Conservation (phyloP, 2,329 filamentous ascomycete genomes). For the Chrysoporthe austroafricana region DNA sequence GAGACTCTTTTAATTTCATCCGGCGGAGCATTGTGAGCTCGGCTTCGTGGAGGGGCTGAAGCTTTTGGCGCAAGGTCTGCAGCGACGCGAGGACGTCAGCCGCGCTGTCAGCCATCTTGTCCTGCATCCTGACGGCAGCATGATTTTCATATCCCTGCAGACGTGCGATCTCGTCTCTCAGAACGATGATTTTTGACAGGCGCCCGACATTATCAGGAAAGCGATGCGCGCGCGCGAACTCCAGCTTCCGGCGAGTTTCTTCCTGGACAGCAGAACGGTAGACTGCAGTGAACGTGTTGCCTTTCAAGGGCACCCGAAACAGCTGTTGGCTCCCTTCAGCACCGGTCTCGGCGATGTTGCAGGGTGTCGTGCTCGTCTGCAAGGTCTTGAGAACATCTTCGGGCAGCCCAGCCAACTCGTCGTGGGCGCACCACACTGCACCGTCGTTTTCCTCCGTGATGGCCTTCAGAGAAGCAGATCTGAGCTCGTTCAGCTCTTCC, state of each 20-base stretch:
- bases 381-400: neutral
- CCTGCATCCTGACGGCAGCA: neutral
- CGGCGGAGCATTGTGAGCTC: neutral
- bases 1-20: neutral
- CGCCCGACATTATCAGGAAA: neutral
- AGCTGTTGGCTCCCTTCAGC: neutral
- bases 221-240: neutral
- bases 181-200: neutral
- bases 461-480: neutral
- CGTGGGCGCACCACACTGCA: neutral
- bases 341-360: neutral
- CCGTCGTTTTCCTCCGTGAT: conserved; percentile 1
- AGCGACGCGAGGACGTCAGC: neutral
- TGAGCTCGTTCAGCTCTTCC: neutral
- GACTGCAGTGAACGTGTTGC: neutral
- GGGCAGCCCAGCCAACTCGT: neutral
- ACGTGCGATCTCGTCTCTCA: neutral
- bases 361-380: neutral
- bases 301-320: neutral
- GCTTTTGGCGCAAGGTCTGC: neutral
- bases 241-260: neutral
- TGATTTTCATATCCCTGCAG: neutral
- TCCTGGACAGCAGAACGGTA: neutral
- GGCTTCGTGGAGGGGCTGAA: neutral
- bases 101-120: neutral